A percentile compares a stretch with the other conserved stretches of the same genome.
Conservation (phyloP, 1,284 basidiomycete genomes). For the Marasmius fiardii region DNA sequence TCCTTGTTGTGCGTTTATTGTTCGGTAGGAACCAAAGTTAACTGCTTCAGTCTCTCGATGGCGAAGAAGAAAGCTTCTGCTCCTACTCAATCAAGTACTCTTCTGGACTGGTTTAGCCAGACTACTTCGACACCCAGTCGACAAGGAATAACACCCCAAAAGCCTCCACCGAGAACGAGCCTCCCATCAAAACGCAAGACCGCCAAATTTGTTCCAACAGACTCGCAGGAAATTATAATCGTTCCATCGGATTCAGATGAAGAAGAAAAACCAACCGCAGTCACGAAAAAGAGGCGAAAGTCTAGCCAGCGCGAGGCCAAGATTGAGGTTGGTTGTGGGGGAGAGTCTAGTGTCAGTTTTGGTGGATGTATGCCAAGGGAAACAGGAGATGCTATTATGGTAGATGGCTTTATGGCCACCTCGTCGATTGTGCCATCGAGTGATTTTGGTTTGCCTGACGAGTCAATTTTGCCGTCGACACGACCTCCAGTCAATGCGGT, state of each 20-base stretch:
- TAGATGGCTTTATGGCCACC: background rate
- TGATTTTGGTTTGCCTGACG: background rate
- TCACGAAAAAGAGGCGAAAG: constrained; percentile 17
- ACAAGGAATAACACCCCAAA: constrained; percentile 7
- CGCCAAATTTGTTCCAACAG: constrained; percentile 2
- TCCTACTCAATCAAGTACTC: constrained; percentile 13
- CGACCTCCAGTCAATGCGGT: background rate
- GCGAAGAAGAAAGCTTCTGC: constrained; percentile 3
- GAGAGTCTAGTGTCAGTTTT: too few species aligned
- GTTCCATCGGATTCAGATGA: constrained; percentile 58
- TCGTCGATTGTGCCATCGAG: background rate
- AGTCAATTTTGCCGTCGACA: background rate
- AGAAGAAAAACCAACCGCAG: constrained; percentile 9
- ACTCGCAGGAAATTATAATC: constrained; percentile 44
- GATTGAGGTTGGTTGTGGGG: background rate
- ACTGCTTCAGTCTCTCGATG: constrained; percentile 2
- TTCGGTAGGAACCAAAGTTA: background rate
- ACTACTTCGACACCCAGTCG: constrained; percentile 5
- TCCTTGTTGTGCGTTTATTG: background rate
- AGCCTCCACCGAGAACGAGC: constrained; percentile 6
- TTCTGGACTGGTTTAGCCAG: constrained; percentile 19
- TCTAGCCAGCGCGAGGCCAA: background rate
- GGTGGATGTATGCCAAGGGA: background rate
- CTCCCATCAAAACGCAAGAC: background rate
- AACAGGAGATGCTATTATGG: background rate